Conservation (phyloP, 345 rosid genomes). For the Salix suchowensis region DNA sequence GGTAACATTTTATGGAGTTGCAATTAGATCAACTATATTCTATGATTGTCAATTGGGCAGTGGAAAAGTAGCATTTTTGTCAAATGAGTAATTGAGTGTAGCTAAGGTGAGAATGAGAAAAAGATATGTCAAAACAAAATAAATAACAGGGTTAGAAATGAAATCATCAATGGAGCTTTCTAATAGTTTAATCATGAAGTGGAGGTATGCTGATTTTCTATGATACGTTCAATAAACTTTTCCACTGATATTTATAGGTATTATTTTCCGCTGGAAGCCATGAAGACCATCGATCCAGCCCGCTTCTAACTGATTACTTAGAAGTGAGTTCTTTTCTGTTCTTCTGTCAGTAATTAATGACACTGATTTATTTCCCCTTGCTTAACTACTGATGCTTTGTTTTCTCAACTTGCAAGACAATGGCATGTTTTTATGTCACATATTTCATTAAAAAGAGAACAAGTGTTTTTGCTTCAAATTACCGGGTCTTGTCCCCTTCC, state of each 20-base stretch:
- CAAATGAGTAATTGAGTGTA: too few relatives aligned
- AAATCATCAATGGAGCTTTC: too few relatives aligned
- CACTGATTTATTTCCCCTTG: background rate
- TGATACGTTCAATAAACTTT: background rate
- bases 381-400: background rate
- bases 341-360: background rate
- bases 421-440: background rate
- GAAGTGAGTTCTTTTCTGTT: slow-evolving; percentile 49
- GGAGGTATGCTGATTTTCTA: background rate
- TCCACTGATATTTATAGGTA: slow-evolving; percentile 30
- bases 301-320: slow-evolving; percentile 55
- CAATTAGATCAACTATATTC: too few relatives aligned
- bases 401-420: background rate
- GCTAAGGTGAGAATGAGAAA: too few relatives aligned
- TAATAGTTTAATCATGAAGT: background rate
- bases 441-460: background rate
- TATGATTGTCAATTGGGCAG: too few relatives aligned
- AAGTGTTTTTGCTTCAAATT: background rate
- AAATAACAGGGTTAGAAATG: too few relatives aligned
- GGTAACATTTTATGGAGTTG: too few relatives aligned
- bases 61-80: too few relatives aligned
- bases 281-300: slow-evolving; percentile 39
- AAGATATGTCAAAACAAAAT: too few relatives aligned
- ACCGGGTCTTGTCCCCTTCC: background rate
- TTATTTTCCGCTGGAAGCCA: slow-evolving; percentile 41